Evolutionary conservation across 306 rosid species (phyloP), one percentile per base, ranked within the genome.

Genomic region (Ochetophila trinervis): DNA sequence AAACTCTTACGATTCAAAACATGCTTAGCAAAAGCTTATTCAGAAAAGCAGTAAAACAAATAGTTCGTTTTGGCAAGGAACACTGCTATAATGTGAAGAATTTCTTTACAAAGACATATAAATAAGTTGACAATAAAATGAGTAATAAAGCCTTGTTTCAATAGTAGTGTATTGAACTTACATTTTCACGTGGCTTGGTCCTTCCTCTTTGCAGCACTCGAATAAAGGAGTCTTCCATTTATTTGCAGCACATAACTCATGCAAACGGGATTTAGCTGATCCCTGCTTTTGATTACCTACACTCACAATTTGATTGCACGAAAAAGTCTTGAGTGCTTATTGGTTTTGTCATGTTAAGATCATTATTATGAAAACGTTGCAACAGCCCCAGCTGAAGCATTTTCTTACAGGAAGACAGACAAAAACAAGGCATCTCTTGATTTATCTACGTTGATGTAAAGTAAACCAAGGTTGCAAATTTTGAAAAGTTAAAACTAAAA

Each of bases 161-260:
- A 8, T 53, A 12, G 53, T 36, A 65, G 53, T 11, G 70, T 58
- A 34, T 44, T 35, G 63, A 54, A 58, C 84, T 68, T 82, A 89
- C 96, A 42, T 65, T 67, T 56, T 89, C 57, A 27, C 52, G 74
- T 89, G 88, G 72, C 63, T 37, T 32, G 96, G 88, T 4, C 93
- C 93, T 74, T 84, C 93, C 67, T 82, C 88, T 78, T 76, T 77
- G 78, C 79, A 86, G 76, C 90, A 86, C 66, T 82, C 90, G 75
- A 80, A 84, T 42, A 68, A 35, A 65, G 90, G 93, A 32, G 67
- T 73, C 66, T 78, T 79, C 93, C 93, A 89, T 60, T 66, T 74
- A 20, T 77, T 84, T 59, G 80, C 84, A 72, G 79, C 86, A 65
- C 93, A 89, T 35, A 73, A 62, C 82, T 80, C 80, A 14, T 61